A percentile compares a stretch with the other conserved stretches of the same genome.
These are phyloP conservation scores for Parasarocladium wereldwijsianum DNA, from an alignment of 2,329 filamentous ascomycete genomes.

Conservation along the genomic window DNA sequence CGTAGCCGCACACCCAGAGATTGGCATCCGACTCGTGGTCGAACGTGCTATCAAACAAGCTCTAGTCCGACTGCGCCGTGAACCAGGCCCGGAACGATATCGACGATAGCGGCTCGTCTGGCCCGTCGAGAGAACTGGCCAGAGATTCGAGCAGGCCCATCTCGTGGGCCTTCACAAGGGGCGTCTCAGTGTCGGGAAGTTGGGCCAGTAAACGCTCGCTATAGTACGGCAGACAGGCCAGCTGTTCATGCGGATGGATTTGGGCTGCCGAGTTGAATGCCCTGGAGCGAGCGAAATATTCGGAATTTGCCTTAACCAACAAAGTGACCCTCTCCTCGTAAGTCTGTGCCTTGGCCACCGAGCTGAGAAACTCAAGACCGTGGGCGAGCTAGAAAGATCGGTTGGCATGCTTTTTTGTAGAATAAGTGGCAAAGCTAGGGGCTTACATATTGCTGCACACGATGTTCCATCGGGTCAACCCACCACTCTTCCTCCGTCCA, in stretches of 20 bases:
- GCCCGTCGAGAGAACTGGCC: neutral
- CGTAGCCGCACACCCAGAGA: conserved; percentile 3
- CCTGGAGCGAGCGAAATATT: neutral
- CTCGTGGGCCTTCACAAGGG: conserved; percentile 1
- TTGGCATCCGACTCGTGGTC: conserved; percentile 1
- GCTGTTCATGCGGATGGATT: neutral
- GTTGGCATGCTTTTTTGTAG: neutral
- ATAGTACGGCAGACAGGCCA: neutral
- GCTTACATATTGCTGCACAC: conserved; percentile 2
- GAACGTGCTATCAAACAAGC: neutral
- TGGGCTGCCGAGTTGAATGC: neutral
- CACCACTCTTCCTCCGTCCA: conserved; percentile 1
- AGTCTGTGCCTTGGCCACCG: conserved; percentile 1
- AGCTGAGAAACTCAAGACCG: conserved; percentile 3
- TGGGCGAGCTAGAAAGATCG: neutral
- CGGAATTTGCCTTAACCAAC: neutral
- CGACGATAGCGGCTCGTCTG: neutral
- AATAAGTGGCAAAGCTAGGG: neutral
- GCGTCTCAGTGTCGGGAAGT: neutral
- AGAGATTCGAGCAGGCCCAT: neutral
- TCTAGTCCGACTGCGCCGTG: neutral
- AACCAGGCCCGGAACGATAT: conserved; percentile 1
- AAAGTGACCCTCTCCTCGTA: conserved; percentile 1
- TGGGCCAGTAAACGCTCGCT: neutral
- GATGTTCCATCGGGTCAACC: neutral